Base-by-base conservation (phyloP, 2,329 filamentous ascomycete species). In the Kalmusia sp. region DNA sequence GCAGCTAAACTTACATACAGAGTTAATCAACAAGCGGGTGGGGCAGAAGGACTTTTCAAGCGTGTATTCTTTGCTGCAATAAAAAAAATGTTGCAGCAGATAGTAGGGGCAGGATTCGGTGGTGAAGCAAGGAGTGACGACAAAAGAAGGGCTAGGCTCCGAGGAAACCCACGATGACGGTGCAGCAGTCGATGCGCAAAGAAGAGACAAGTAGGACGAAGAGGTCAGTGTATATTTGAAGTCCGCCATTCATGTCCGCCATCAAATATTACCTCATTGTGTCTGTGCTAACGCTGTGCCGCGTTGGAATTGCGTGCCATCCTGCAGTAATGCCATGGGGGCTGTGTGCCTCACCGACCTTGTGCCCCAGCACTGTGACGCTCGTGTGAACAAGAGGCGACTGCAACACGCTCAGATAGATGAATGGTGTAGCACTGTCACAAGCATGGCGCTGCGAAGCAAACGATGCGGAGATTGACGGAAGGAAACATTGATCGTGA, bases 91-190 rank as follows among this genome's bases (percentile, higher is more conserved):
- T n/a, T n/a, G n/a, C n/a, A n/a, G n/a, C n/a, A n/a, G n/a, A n/a
- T n/a, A n/a, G n/a, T n/a, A n/a, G n/a, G n/a, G n/a, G n/a, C n/a
- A n/a, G n/a, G n/a, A n/a, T n/a, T n/a, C n/a, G n/a, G 21, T 27
- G 25, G 22, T 37, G 24, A 31, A 40, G 37, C n/a, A 51, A 33
- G 21, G 48, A 51, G 28, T 27, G 40, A 45, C 24, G 35, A 51
- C 24, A 46, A 51, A 53, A 41, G 51, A 53, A 34, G 14, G 51
- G 43, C 31, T 24, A 49, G 51, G 35, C 30, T 37, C 49, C 27
- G 14, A 40, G 35, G 49, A 38, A 46, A 41, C 35, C 49, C 21
- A 27, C 34, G n/a, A 30, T 51, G 19, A 50, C n/a, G 27, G 37
- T 27, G 25, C 21, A 33, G 21, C 34, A 45, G 33, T 21, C 9